Evolutionary conservation across 2,329 filamentous ascomycete genomes (phyloP).

Genomic region (Alternaria ventricosa): DNA sequence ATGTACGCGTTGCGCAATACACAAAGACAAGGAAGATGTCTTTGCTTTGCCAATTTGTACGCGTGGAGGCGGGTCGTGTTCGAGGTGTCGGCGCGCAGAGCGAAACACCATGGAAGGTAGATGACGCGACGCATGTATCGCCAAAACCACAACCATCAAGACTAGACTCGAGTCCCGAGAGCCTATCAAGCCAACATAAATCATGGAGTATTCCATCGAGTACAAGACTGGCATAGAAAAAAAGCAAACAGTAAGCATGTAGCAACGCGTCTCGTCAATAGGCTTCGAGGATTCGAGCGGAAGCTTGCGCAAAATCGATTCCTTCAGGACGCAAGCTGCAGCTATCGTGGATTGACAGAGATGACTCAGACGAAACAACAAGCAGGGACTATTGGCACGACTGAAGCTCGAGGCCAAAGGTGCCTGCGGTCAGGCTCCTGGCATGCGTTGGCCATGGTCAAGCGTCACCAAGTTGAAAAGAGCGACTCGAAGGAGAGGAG

Average conservation of each 20-base stretch:
- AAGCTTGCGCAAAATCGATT: background rate
- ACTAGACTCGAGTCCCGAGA: background rate
- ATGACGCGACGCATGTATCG: background rate
- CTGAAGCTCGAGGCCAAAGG: background rate
- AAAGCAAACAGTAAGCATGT: background rate
- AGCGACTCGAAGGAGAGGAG: slow-evolving; percentile 13
- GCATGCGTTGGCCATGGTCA: background rate
- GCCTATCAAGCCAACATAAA: background rate
- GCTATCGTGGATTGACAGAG: background rate
- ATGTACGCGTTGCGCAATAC: background rate
- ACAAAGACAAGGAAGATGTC: background rate
- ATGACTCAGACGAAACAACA: background rate
- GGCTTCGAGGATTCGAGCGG: background rate
- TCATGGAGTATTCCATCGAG: background rate
- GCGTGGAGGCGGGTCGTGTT: background rate
- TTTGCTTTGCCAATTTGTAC: background rate
- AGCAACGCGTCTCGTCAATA: background rate
- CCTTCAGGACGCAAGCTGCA: background rate
- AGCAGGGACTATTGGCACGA: background rate
- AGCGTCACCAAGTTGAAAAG: background rate
- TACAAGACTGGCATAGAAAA: background rate
- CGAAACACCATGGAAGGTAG: background rate
- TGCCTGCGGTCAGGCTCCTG: background rate
- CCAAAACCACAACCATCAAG: background rate
- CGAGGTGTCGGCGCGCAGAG: background rate